Percentiles rank a stretch among this genome's conserved stretches.
Evolutionary conservation across 768 basidiomycete species (phyloP).

Genomic region (Asterophora lycoperdoides): DNA sequence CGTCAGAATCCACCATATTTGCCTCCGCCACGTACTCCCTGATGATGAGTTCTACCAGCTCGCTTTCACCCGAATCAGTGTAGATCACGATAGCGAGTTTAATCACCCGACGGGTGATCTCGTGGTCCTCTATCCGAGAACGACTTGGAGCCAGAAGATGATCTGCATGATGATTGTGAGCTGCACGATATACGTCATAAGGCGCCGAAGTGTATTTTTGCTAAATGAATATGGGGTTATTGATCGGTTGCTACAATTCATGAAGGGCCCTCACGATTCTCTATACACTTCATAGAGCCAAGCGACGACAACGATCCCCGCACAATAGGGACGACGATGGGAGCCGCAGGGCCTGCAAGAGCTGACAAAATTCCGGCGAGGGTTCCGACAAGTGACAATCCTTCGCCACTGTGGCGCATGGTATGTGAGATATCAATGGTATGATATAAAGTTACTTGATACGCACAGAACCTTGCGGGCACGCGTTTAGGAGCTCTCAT

Average conservation of each 20-base stretch:
- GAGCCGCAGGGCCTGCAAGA: slow-evolving; percentile 15
- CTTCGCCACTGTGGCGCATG: slow-evolving; percentile 2
- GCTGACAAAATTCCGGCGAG: slow-evolving; percentile 15
- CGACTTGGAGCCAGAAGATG: slow-evolving; percentile 11
- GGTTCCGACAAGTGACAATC: slow-evolving; percentile 11
- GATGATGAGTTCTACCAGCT: no score
- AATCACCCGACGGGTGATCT: no score
- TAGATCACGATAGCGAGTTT: no score
- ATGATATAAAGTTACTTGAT: not conserved
- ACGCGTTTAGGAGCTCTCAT: no score
- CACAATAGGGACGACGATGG: slow-evolving; percentile 20
- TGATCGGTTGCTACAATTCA: not conserved
- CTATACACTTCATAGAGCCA: slow-evolving; percentile 20
- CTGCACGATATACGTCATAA: slow-evolving; percentile 21
- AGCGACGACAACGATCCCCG: slow-evolving; percentile 13
- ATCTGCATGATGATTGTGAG: slow-evolving; percentile 18
- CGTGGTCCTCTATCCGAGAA: no score
- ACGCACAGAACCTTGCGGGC: no score
- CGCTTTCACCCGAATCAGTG: no score
- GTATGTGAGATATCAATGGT: not conserved
- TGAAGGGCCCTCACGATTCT: slow-evolving; percentile 15
- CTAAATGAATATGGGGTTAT: slow-evolving; percentile 1
- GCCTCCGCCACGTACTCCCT: no score
- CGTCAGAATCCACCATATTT: no score
- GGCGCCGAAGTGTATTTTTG: slow-evolving; percentile 7